Percentiles rank a stretch among this genome's conserved stretches.
Conservation (phyloP, 2,329 filamentous ascomycete species). For the Phialemoniopsis sp. region DNA sequence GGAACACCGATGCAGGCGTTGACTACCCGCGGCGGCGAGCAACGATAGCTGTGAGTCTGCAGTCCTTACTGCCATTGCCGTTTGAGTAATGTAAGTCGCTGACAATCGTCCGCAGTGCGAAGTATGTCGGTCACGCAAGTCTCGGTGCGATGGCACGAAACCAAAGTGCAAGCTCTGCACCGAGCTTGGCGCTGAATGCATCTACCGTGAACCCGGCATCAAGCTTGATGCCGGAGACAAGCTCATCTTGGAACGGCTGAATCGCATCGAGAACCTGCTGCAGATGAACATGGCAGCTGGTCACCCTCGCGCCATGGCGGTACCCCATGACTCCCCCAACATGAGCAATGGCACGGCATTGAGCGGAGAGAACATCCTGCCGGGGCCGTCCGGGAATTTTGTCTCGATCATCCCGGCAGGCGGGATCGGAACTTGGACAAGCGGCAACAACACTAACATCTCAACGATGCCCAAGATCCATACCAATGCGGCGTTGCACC, state of each 20-base stretch:
- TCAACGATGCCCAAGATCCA: slow-evolving; percentile 84
- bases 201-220: slow-evolving; percentile 81
- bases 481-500: slow-evolving; percentile 73
- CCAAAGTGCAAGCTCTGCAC: slow-evolving; percentile 83
- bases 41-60: slow-evolving; percentile 57
- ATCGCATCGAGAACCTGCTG: slow-evolving; percentile 74
- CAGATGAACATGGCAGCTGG: slow-evolving; percentile 60
- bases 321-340: slow-evolving; percentile 57
- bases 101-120: slow-evolving; percentile 55
- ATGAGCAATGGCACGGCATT: slow-evolving; percentile 60
- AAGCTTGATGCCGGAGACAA: slow-evolving; percentile 86
- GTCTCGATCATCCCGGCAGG: slow-evolving; percentile 54
- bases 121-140: slow-evolving; percentile 76
- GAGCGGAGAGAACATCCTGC: slow-evolving; percentile 48
- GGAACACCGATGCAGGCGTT: slow-evolving; percentile 56
- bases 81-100: not conserved
- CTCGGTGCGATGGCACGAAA: slow-evolving; percentile 72
- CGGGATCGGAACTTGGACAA: slow-evolving; percentile 69
- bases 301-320: slow-evolving; percentile 43
- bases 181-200: slow-evolving; percentile 76
- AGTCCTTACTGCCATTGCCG: slow-evolving; percentile 5
- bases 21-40: slow-evolving; percentile 62
- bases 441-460: slow-evolving; percentile 57
- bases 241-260: slow-evolving; percentile 74
- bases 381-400: slow-evolving; percentile 38